These are phyloP conservation scores for Leishmania lainsoni DNA, from an alignment of 208 protist genomes.

Conservation along the genomic window DNA sequence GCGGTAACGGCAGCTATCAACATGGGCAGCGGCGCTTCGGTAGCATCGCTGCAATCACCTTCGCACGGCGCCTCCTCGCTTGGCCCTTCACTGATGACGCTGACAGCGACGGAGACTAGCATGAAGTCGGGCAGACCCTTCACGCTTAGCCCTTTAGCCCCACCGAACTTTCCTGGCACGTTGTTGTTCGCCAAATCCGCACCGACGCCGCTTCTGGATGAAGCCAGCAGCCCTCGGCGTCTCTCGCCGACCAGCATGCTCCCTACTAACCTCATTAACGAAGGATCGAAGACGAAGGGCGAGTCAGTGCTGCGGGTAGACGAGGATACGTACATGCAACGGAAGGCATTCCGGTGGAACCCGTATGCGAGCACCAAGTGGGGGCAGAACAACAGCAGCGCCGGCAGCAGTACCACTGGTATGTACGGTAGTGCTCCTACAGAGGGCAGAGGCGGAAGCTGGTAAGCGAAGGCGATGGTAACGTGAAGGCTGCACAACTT, in stretches of 20 bases:
- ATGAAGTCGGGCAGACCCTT: not conserved
- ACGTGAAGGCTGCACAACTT: not conserved
- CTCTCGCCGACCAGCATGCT: slow-evolving; percentile 44
- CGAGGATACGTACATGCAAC: slow-evolving; percentile 33
- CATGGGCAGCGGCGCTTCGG: not conserved
- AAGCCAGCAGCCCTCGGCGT: not conserved
- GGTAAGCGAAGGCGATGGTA: not conserved
- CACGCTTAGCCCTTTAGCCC: not conserved
- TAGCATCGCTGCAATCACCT: not conserved
- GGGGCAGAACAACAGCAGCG: not conserved
- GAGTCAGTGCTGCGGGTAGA: slow-evolving; percentile 37
- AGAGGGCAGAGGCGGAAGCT: not conserved
- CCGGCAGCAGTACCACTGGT: not conserved
- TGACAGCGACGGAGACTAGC: not conserved
- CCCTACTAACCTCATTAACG: slow-evolving; percentile 37
- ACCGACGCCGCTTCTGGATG: not conserved
- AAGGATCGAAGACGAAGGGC: slow-evolving; percentile 40
- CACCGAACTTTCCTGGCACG: not conserved
- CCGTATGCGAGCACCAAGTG: slow-evolving; percentile 40
- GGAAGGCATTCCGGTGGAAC: slow-evolving; percentile 45
- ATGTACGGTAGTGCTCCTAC: not conserved
- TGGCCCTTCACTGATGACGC: not conserved
- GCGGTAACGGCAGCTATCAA: not conserved
- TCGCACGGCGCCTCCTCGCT: not conserved
- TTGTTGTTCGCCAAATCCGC: not conserved